These are phyloP conservation scores for Asparagopsis taxiformis DNA, from an alignment of 31 red algal genomes.

Conservation along the genomic window DNA sequence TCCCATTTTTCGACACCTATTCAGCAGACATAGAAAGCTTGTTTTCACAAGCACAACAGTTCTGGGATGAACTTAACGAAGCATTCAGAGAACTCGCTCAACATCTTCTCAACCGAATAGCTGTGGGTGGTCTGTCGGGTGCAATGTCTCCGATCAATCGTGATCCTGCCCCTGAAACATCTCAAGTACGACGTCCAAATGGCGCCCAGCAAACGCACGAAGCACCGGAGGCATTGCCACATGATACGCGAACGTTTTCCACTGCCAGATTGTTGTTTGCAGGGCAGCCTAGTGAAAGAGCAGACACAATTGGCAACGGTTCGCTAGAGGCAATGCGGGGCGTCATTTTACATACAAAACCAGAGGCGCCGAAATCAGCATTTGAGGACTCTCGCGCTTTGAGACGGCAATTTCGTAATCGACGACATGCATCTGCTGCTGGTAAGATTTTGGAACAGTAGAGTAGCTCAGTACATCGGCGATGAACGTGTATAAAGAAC, in stretches of 20 bases:
- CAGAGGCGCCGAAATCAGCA: slow-evolving; percentile 29
- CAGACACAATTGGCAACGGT: slow-evolving; percentile 5
- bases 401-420: slow-evolving; percentile 11
- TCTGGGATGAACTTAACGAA: slow-evolving; percentile 7
- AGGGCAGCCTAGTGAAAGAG: slow-evolving; percentile 13
- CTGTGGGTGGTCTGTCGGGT: slow-evolving; percentile 24
- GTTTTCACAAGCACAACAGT: background rate
- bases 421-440: too few species aligned
- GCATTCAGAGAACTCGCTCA: slow-evolving; percentile 26
- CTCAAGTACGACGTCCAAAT: background rate
- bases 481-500: too few species aligned
- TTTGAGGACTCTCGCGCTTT: slow-evolving; percentile 22
- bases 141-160: background rate
- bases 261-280: too few species aligned
- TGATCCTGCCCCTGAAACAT: background rate
- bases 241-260: too few species aligned
- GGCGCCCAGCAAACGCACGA: too few species aligned
- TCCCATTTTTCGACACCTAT: slow-evolving; percentile 19
- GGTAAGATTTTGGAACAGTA: too few species aligned
- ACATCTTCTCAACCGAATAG: slow-evolving; percentile 31
- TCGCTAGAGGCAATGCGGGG: slow-evolving; percentile 15
- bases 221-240: too few species aligned
- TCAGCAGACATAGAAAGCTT: slow-evolving; percentile 21
- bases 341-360: slow-evolving; percentile 3
- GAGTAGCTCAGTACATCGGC: too few species aligned